These are phyloP conservation scores for Malassezia dermatis DNA, from an alignment of 1,284 basidiomycete genomes.

Conservation along the genomic window DNA sequence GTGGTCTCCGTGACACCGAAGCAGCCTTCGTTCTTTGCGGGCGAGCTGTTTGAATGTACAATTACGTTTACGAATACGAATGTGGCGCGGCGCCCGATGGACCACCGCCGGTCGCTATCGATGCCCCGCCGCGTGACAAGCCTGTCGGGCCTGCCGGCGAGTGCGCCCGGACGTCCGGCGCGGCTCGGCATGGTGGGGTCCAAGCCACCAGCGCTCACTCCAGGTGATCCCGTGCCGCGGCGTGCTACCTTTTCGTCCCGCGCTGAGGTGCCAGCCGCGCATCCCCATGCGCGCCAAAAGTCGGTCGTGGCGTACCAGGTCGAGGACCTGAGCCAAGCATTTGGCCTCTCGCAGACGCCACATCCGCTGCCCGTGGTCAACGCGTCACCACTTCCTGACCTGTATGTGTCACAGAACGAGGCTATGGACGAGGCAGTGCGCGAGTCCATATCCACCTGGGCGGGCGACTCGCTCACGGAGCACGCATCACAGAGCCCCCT, in stretches of 20 bases:
- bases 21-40: conserved; percentile 82
- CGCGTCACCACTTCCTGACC: conserved; percentile 8
- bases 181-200: not conserved
- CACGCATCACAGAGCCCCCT: conserved; percentile 19
- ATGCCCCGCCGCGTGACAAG: not conserved
- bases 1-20: conserved; percentile 57
- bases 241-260: conserved; percentile 4
- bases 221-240: not conserved
- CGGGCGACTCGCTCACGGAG: conserved; percentile 14
- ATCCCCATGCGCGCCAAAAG: conserved; percentile 42
- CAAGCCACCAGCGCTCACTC: not conserved
- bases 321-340: conserved; percentile 38
- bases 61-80: conserved; percentile 77
- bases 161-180: not conserved
- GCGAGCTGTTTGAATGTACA: conserved; percentile 70
- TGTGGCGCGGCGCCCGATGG: conserved; percentile 27
- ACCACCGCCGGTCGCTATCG: not conserved
- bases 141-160: not conserved
- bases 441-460: conserved; percentile 40
- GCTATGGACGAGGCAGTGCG: conserved; percentile 48
- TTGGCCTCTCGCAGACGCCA: conserved; percentile 21
- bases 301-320: conserved; percentile 35
- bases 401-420: conserved; percentile 39
- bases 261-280: conserved; percentile 1
- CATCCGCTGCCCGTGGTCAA: not conserved